Evolutionary conservation across 2,329 filamentous ascomycete species (phyloP), one percentile per base, ranked within the genome.

Genomic region (Hysterium pulicare): DNA sequence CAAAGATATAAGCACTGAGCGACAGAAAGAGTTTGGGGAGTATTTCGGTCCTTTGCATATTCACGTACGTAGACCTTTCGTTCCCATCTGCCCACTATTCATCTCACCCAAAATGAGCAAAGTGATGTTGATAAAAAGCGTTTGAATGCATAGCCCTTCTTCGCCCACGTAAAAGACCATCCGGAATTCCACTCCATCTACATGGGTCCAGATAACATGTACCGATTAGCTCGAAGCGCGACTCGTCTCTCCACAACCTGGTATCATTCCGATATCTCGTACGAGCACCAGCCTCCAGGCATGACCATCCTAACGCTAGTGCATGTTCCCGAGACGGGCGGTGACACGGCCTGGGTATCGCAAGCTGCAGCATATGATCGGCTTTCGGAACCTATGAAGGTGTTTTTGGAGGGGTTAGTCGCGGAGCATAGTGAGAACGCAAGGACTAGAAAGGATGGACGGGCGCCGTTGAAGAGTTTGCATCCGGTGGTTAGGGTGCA

Each of bases 361-460:
- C 72, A 71, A 17, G 67, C 69, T 41, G 58, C 69, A 41, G 71
- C 71, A 5, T 74, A 74, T 52, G 70, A 59, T 55, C 68, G 54
- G 48, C 60, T 60, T 9, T 52, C 49, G 24, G 44, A 48, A 20
- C 48, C 52, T 6, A 20, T 51, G 17, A 53, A 53, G 21, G 30
- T 10, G 5, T 53, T 53, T 30, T 34, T 55, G 13, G 48, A 93
- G 53, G 87, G 87, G 0, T 72, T 95, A 32, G 77, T 79, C 57
- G 89, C 87, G 1, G 80, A 86, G 0, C 89, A 94, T 66, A 90
- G 86, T 1, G 87, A 94, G 68, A 84, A 83, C n/a, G 79, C 83
- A 32, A 79, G 78, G 11, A 82, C 83, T 13, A 66, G 76, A 15
- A 73, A 73, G 7, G 73, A 79, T 32, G 84, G 81, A 5, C 79